phyloP scores from a whole-genome alignment of 106 monocot species.

The Vanilla planifolia region DNA sequence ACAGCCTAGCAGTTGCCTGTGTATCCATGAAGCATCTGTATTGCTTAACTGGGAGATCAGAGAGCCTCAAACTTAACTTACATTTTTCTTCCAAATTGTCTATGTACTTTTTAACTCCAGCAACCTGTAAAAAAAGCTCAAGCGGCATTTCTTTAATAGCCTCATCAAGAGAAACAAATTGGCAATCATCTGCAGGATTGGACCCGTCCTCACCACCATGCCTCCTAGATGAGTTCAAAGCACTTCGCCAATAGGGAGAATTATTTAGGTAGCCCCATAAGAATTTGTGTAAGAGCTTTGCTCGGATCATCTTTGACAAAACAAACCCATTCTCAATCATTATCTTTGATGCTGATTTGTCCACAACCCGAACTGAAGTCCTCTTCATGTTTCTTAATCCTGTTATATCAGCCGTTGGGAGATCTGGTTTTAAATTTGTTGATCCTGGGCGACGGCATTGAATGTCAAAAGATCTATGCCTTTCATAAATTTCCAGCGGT shows the following conservation, averaged over 20 bases:
- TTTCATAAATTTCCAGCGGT: conserved; percentile 40
- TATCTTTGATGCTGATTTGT: conserved; percentile 18
- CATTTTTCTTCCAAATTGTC: conserved; percentile 61
- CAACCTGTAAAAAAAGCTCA: conserved; percentile 85
- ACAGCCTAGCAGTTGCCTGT: conserved; percentile 47
- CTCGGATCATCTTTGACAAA: conserved; percentile 70
- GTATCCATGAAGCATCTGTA: conserved; percentile 56
- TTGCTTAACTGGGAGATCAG: conserved; percentile 53
- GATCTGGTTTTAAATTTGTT: conserved; percentile 14
- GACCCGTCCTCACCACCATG: conserved; percentile 8
- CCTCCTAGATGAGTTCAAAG: conserved; percentile 21
- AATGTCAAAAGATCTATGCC: conserved; percentile 41
- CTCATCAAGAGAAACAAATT: conserved; percentile 38
- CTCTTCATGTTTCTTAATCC: conserved; percentile 8
- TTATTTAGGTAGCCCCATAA: conserved; percentile 55
- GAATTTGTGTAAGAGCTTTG: conserved; percentile 76
- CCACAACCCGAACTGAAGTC: conserved; percentile 19
- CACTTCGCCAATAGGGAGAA: conserved; percentile 31
- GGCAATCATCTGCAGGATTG: conserved; percentile 22
- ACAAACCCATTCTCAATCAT: conserved; percentile 82
- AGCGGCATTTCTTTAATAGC: conserved; percentile 77
- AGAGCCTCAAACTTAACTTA: conserved; percentile 46
- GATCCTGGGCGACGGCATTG: conserved; percentile 23
- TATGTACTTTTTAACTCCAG: conserved; percentile 45
- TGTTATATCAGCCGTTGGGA: conserved; percentile 17